These are phyloP conservation scores for Diplotaxis tenuifolia DNA, from an alignment of 345 rosid species.

Conservation along the genomic window DNA sequence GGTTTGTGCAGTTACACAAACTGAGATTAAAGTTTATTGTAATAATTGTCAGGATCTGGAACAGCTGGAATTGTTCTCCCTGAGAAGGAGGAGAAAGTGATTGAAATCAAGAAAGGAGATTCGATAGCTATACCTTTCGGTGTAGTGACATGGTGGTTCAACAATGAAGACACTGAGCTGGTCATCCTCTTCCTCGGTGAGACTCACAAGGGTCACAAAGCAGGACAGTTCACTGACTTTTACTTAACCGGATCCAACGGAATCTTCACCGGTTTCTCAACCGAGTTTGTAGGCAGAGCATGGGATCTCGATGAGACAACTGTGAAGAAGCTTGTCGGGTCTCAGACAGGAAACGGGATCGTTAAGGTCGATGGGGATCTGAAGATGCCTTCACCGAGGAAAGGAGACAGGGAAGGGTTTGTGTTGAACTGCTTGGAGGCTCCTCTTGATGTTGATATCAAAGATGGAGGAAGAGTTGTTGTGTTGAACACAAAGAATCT, in stretches of 20 bases:
- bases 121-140: conserved; percentile 94
- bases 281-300: conserved; percentile 72
- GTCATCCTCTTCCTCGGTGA: conserved; percentile 80
- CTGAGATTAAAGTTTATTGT: background rate
- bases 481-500: conserved; percentile 77
- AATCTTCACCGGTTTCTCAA: conserved; percentile 78
- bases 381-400: conserved; percentile 63
- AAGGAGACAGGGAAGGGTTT: conserved; percentile 57
- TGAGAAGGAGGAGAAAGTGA: conserved; percentile 81
- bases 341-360: conserved; percentile 56
- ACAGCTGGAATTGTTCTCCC: conserved; percentile 85
- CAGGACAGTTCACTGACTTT: conserved; percentile 81
- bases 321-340: conserved; percentile 49
- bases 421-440: conserved; percentile 79
- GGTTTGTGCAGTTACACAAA: background rate
- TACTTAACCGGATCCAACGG: conserved; percentile 71
- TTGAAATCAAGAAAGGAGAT: conserved; percentile 80
- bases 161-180: conserved; percentile 70
- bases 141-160: conserved; percentile 89
- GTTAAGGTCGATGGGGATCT: conserved; percentile 54
- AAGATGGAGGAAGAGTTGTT: conserved; percentile 80
- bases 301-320: conserved; percentile 59
- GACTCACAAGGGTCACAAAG: conserved; percentile 69
- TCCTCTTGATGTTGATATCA: conserved; percentile 73
- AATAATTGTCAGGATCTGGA: conserved; percentile 54